These are phyloP conservation scores for Mucor circinelloides DNA, from an alignment of 371 early-diverging fungal species.

Conservation along the genomic window DNA sequence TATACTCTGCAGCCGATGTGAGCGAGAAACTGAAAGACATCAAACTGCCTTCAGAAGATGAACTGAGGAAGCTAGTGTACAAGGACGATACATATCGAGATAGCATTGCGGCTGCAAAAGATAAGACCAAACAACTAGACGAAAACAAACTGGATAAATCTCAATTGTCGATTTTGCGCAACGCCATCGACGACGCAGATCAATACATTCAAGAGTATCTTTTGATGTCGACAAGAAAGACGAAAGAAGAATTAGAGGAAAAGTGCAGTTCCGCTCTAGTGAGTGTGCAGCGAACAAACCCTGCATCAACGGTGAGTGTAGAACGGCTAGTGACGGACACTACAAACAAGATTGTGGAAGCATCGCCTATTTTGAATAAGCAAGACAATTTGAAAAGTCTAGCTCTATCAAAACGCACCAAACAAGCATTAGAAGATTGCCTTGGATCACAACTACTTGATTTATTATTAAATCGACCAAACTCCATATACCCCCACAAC, in stretches of 20 bases:
- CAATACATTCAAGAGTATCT: neutral
- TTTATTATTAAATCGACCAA: neutral
- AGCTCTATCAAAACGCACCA: neutral
- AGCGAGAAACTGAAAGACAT: neutral
- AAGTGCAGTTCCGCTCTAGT: neutral
- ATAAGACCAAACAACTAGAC: neutral
- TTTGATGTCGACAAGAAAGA: neutral
- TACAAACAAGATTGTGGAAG: neutral
- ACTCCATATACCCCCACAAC: neutral
- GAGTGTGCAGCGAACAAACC: neutral
- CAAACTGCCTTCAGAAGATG: neutral
- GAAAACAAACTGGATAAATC: neutral
- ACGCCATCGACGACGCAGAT: neutral
- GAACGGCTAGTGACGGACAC: neutral
- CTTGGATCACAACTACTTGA: neutral
- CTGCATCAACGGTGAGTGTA: neutral
- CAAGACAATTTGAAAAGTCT: neutral
- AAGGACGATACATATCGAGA: neutral
- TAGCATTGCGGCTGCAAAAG: neutral
- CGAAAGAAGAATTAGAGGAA: neutral
- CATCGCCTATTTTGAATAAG: neutral
- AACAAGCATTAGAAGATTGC: neutral
- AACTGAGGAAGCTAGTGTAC: neutral
- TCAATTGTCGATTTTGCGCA: neutral
- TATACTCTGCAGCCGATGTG: neutral